Conservation (phyloP, 306 rosid species). For the Rosa chinensis region DNA sequence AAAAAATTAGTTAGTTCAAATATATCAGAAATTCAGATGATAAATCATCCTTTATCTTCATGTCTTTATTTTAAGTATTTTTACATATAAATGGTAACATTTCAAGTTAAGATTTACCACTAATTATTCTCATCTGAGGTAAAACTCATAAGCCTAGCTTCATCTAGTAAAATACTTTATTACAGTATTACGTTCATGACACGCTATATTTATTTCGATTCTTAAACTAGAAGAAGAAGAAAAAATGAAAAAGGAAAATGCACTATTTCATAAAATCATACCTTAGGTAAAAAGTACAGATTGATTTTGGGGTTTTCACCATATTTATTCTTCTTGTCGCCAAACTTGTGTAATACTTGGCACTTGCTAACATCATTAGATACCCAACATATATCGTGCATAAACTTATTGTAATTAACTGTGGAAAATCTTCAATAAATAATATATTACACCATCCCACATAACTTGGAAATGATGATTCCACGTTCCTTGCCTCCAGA, state of each 20-base stretch:
- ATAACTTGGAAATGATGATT: constrained; percentile 60
- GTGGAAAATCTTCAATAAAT: constrained; percentile 19
- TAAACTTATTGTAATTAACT: constrained; percentile 5
- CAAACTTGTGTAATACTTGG: constrained; percentile 18
- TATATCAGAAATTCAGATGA: too few species aligned
- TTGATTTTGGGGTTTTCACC: neutral
- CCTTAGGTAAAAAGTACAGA: neutral
- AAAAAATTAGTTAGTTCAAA: too few species aligned
- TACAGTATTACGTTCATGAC: too few species aligned
- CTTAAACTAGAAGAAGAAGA: too few species aligned
- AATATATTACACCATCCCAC: constrained; percentile 41
- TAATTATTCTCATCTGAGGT: too few species aligned
- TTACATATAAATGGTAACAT: too few species aligned
- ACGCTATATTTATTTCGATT: too few species aligned
- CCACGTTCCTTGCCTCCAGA: constrained; percentile 46
- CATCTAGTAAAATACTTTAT: too few species aligned
- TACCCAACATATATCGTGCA: constrained; percentile 35
- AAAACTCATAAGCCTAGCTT: too few species aligned
- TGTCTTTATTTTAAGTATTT: too few species aligned
- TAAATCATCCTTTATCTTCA: too few species aligned
- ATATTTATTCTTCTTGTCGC: constrained; percentile 20
- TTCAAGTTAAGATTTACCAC: too few species aligned
- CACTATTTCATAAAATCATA: neutral
- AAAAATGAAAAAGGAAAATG: neutral
- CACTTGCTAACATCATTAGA: constrained; percentile 23